These are phyloP conservation scores for Phytophthora pluvialis DNA, from an alignment of 352 stramenopile species.

Conservation along the genomic window DNA sequence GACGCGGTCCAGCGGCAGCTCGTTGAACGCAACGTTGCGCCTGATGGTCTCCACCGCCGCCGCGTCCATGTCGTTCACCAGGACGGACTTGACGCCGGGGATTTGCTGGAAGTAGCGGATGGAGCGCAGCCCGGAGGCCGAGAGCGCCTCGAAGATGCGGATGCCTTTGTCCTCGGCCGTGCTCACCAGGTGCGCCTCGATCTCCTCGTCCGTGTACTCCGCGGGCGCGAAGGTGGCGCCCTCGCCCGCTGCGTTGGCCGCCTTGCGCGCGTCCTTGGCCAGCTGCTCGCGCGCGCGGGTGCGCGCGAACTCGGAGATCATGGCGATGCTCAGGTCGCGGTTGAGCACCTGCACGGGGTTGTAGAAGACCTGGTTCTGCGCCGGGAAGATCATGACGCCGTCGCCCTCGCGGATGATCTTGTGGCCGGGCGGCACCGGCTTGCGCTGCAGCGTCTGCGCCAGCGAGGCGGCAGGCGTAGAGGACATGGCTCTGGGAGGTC, in stretches of 20 bases:
- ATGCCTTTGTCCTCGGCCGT: slow-evolving; percentile 90
- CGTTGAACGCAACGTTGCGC: slow-evolving; percentile 94
- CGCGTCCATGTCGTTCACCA: slow-evolving; percentile 99
- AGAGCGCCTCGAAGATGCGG: slow-evolving; percentile 98
- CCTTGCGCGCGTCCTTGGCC: slow-evolving; percentile 76
- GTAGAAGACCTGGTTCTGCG: slow-evolving; percentile 93
- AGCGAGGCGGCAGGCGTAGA: slow-evolving; percentile 56
- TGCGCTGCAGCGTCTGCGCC: slow-evolving; percentile 68
- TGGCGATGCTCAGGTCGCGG: slow-evolving; percentile 97
- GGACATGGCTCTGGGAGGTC: slow-evolving; percentile 32
- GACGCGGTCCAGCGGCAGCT: slow-evolving; percentile 80
- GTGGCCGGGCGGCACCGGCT: slow-evolving; percentile 64
- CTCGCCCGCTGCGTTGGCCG: slow-evolving; percentile 43
- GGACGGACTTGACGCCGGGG: slow-evolving; percentile 95
- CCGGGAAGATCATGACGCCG: slow-evolving; percentile 91
- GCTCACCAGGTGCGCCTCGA: slow-evolving; percentile 69
- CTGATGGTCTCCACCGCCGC: slow-evolving; percentile 96
- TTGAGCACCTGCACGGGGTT: slow-evolving; percentile 98
- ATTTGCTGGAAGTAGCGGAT: slow-evolving; percentile 99
- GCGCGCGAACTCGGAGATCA: slow-evolving; percentile 98
- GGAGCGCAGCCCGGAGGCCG: slow-evolving; percentile 97
- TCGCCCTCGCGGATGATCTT: slow-evolving; percentile 92
- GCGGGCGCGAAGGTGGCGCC: slow-evolving; percentile 47
- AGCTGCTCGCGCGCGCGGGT: slow-evolving; percentile 79
- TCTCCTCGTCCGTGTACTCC: slow-evolving; percentile 70